Evolutionary conservation across 805 yeast species (phyloP).

Genomic region (Diddensiella transvaalensis): DNA sequence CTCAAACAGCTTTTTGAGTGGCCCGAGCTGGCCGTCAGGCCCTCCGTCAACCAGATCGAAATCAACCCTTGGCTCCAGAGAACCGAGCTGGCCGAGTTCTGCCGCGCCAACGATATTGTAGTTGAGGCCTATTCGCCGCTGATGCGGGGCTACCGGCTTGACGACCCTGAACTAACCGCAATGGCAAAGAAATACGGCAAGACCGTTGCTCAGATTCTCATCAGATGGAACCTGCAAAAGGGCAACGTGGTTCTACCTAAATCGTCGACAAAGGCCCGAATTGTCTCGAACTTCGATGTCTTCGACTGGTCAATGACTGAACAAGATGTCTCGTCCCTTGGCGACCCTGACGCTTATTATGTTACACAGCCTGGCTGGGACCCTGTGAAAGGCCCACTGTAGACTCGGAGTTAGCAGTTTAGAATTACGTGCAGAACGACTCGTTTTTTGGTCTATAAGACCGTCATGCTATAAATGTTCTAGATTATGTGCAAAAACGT

Average conservation of each 20-base stretch:
- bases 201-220: conserved; percentile 59
- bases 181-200: conserved; percentile 54
- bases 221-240: conserved; percentile 80
- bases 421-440: too few relatives aligned
- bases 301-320: conserved; percentile 39
- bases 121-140: conserved; percentile 77
- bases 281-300: conserved; percentile 18
- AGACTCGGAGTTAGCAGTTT: too few relatives aligned
- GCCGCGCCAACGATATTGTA: conserved; percentile 48
- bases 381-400: conserved; percentile 6
- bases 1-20: conserved; percentile 49
- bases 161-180: conserved; percentile 46
- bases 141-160: conserved; percentile 59
- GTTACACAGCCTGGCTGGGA: conserved; percentile 18
- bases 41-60: conserved; percentile 75
- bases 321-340: conserved; percentile 28
- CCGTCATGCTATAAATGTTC: too few relatives aligned
- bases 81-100: conserved; percentile 50
- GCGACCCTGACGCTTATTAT: conserved; percentile 16
- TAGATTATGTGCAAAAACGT: too few relatives aligned
- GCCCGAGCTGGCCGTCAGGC: conserved; percentile 48
- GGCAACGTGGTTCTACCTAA: conserved; percentile 73
- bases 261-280: conserved; percentile 58
- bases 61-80: conserved; percentile 66
- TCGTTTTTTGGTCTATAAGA: too few relatives aligned